phyloP scores from a whole-genome alignment of 2,329 filamentous ascomycete genomes.

The Apiospora arundinis region DNA sequence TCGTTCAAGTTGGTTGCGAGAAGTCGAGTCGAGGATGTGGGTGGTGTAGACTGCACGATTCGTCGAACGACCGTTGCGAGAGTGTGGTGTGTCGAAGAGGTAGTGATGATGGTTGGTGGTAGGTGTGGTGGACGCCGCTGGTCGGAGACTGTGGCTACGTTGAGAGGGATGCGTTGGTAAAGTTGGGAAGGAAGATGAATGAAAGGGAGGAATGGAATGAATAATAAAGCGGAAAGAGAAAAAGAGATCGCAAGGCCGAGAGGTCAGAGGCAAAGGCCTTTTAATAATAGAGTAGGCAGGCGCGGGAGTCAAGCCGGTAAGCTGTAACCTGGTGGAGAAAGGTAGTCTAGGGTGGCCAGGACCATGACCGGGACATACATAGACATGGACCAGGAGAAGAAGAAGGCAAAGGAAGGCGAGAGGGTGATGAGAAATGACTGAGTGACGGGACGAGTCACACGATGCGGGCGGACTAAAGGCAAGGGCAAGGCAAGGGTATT shows the following conservation, averaged over 20 bases:
- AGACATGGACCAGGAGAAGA: background rate
- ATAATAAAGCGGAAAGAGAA: conserved; percentile 5
- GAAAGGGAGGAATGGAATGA: conserved; percentile 2
- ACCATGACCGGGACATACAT: conserved; percentile 13
- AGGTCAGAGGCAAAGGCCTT: conserved; percentile 3
- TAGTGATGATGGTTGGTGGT: background rate
- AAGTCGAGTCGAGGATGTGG: background rate
- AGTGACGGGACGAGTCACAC: conserved; percentile 22
- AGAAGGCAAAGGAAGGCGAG: conserved; percentile 9
- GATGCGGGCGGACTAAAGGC: conserved; percentile 18
- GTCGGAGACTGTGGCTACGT: background rate
- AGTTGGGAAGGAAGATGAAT: conserved; percentile 18
- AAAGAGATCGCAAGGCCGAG: background rate
- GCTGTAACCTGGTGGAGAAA: conserved; percentile 24
- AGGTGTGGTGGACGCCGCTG: background rate
- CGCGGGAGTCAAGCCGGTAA: conserved; percentile 21
- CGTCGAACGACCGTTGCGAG: background rate
- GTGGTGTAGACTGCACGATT: background rate
- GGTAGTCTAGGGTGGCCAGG: conserved; percentile 20
- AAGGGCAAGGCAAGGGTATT: conserved; percentile 15
- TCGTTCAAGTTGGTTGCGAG: background rate
- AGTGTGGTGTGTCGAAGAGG: background rate
- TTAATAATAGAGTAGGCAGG: conserved; percentile 21
- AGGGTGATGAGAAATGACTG: conserved; percentile 21
- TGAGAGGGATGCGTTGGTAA: background rate